phyloP scores from a whole-genome alignment of 2,329 filamentous ascomycete genomes.

The Blastomyces parvus region DNA sequence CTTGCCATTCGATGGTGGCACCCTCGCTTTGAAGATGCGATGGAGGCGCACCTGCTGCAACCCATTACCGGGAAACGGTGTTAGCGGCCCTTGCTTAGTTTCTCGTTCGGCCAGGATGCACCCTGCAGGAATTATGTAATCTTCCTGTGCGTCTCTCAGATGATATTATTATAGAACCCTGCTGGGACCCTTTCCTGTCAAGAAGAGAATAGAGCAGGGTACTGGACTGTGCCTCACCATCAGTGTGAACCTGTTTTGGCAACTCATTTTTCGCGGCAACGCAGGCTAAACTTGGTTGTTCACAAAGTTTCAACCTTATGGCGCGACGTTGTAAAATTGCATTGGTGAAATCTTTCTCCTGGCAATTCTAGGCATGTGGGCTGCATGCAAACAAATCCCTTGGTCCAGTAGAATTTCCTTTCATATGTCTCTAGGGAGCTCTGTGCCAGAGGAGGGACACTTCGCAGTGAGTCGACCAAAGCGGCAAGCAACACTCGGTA shows the following conservation, averaged over 20 bases:
- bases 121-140: neutral
- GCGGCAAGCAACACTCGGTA: conserved; percentile 18
- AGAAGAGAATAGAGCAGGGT: too few species aligned
- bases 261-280: too few species aligned
- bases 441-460: conserved; percentile 21
- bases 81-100: neutral
- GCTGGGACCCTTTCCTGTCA: too few species aligned
- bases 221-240: too few species aligned
- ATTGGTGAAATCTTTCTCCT: neutral
- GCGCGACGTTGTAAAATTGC: neutral
- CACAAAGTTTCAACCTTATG: too few species aligned
- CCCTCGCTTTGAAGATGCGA: too few species aligned
- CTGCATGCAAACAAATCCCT: neutral
- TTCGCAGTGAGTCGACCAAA: conserved; percentile 20
- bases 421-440: conserved; percentile 21
- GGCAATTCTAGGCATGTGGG: neutral
- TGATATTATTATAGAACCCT: neutral
- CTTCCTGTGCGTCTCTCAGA: neutral
- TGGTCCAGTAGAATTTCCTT: conserved; percentile 15
- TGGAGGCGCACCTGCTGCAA: neutral
- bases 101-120: neutral
- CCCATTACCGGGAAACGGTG: neutral
- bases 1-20: too few species aligned
- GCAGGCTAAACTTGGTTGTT: too few species aligned
- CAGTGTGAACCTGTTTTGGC: too few species aligned